These are phyloP conservation scores for Boletus fagicola DNA, from an alignment of 768 basidiomycete genomes.

Conservation along the genomic window DNA sequence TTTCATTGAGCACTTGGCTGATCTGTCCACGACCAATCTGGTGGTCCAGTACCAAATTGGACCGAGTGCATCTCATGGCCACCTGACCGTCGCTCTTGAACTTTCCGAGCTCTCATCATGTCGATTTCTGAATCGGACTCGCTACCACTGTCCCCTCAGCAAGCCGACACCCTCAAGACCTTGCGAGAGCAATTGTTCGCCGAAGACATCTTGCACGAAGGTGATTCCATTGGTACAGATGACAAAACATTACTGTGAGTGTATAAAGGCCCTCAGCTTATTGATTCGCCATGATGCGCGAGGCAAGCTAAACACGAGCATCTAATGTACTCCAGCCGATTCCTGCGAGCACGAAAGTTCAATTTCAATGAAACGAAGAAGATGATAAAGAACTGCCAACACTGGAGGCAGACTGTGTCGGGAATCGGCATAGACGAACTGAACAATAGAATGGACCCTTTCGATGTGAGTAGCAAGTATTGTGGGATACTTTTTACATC, in stretches of 20 bases:
- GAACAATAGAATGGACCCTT: constrained; percentile 62
- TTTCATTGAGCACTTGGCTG: not conserved
- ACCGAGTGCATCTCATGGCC: not conserved
- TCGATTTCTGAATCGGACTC: constrained; percentile 5
- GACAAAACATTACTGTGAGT: constrained; percentile 58
- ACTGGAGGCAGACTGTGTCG: constrained; percentile 65
- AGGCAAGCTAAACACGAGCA: constrained; percentile 6
- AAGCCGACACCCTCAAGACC: constrained; percentile 40
- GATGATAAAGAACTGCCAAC: constrained; percentile 66
- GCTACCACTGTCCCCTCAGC: constrained; percentile 20
- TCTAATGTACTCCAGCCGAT: constrained; percentile 48
- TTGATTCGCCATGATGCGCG: not conserved
- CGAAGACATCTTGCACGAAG: constrained; percentile 56
- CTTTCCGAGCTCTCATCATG: constrained; percentile 10
- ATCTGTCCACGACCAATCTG: not conserved
- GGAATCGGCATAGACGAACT: constrained; percentile 66
- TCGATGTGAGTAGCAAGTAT: constrained; percentile 50
- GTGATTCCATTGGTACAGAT: constrained; percentile 61
- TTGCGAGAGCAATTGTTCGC: constrained; percentile 53
- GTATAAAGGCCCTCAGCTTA: not conserved
- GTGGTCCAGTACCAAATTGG: not conserved
- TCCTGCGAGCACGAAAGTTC: constrained; percentile 70
- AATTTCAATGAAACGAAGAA: constrained; percentile 55
- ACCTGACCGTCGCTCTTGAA: not conserved
- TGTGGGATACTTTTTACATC: not conserved